A percentile compares a stretch with the other conserved stretches of the same genome.
Conservation (phyloP, 208 protist genomes). For the Trypanosoma rangeli region DNA sequence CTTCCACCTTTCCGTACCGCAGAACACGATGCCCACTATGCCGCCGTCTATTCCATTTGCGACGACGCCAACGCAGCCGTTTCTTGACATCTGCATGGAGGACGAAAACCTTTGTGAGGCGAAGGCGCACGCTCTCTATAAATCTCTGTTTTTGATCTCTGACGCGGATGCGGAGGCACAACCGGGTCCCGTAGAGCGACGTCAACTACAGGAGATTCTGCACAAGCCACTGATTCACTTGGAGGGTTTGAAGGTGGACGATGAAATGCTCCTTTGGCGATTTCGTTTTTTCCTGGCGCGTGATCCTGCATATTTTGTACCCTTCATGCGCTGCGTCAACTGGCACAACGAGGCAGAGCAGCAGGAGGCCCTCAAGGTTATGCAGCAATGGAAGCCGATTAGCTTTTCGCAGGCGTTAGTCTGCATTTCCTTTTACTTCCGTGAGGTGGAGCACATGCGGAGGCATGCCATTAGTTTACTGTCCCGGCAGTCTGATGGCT, state of each 20-base stretch:
- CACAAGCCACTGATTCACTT: conserved; percentile 58
- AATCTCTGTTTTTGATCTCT: conserved; percentile 53
- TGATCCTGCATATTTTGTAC: conserved; percentile 81
- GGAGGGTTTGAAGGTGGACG: conserved; percentile 68
- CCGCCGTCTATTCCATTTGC: conserved; percentile 3
- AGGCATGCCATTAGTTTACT: conserved; percentile 71
- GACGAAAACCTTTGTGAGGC: conserved; percentile 76
- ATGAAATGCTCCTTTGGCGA: conserved; percentile 92
- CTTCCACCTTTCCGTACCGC: conserved; percentile 21
- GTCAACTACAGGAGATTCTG: conserved; percentile 56
- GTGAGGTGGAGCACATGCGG: conserved; percentile 49
- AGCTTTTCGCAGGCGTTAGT: conserved; percentile 64
- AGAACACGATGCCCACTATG: background rate
- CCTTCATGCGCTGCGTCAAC: conserved; percentile 92
- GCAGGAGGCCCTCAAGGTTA: conserved; percentile 66
- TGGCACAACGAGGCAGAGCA: conserved; percentile 79
- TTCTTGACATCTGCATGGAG: conserved; percentile 43
- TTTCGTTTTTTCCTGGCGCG: conserved; percentile 85
- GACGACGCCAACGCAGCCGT: conserved; percentile 36
- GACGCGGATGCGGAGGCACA: conserved; percentile 46
- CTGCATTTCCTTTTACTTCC: conserved; percentile 78
- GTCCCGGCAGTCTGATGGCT: conserved; percentile 38
- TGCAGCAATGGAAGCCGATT: conserved; percentile 64
- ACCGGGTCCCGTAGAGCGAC: conserved; percentile 65
- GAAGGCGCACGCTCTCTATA: conserved; percentile 52